Percentiles rank a stretch among this genome's conserved stretches.
phyloP scores from a whole-genome alignment of 2,329 filamentous ascomycete genomes.

The Catunica adiposa region DNA sequence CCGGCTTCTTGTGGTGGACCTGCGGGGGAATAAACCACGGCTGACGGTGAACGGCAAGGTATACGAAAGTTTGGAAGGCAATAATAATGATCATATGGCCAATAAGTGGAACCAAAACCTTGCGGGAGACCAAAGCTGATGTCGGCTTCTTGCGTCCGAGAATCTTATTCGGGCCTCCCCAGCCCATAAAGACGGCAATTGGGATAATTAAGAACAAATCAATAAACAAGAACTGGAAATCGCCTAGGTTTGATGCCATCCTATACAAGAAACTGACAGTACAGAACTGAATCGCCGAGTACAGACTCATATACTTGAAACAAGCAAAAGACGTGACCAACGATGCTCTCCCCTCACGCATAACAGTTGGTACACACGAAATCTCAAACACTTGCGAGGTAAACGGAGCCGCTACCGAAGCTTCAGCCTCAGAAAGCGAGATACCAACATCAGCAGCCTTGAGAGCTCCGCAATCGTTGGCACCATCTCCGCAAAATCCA shows the following conservation, averaged over 20 bases:
- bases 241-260: constrained; percentile 81
- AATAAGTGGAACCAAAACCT: constrained; percentile 75
- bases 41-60: constrained; percentile 58
- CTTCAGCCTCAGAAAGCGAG: constrained; percentile 90
- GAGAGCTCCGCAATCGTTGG: constrained; percentile 90
- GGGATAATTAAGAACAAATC: constrained; percentile 84
- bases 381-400: constrained; percentile 94
- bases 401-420: constrained; percentile 94
- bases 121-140: constrained; percentile 78
- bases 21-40: constrained; percentile 69
- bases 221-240: constrained; percentile 97
- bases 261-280: constrained; percentile 94
- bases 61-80: constrained; percentile 56
- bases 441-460: constrained; percentile 97
- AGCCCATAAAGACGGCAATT: constrained; percentile 97
- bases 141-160: constrained; percentile 77
- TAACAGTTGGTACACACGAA: constrained; percentile 82
- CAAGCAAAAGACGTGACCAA: constrained; percentile 98
- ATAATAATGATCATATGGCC: constrained; percentile 78
- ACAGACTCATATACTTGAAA: constrained; percentile 99
- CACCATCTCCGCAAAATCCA: constrained; percentile 93
- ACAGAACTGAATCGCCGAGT: constrained; percentile 98
- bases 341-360: constrained; percentile 83
- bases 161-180: constrained; percentile 67
- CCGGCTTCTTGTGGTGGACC: constrained; percentile 61